Percentiles rank a stretch among this genome's conserved stretches.
phyloP scores from a whole-genome alignment of 768 basidiomycete species.

The Mycena indigotica region DNA sequence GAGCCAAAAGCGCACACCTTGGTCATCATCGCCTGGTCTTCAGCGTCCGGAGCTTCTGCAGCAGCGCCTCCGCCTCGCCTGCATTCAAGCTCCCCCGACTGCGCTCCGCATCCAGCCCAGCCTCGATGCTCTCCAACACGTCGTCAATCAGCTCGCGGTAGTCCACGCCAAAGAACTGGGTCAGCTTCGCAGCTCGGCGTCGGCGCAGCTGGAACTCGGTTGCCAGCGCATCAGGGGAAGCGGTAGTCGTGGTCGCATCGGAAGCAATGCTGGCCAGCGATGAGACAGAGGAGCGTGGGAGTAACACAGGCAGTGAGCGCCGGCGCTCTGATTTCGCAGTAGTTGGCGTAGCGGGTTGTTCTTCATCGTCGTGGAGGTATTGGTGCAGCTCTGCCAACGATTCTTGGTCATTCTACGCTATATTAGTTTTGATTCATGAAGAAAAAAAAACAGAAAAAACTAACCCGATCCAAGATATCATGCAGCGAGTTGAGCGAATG shows the following conservation, averaged over 20 bases:
- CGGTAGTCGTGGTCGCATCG: conserved; percentile 39
- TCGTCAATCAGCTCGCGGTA: conserved; percentile 78
- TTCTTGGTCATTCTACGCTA: conserved; percentile 75
- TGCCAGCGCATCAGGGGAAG: conserved; percentile 33
- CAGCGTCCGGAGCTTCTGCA: conserved; percentile 55
- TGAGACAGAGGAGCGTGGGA: conserved; percentile 59
- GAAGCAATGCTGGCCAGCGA: conserved; percentile 43
- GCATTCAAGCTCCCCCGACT: conserved; percentile 62
- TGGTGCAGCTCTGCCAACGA: conserved; percentile 77
- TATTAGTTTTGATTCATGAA: conserved; percentile 11
- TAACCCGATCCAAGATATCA: conserved; percentile 77
- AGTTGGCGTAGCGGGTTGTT: conserved; percentile 29
- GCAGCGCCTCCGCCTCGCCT: conserved; percentile 71
- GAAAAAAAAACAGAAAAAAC: conserved; percentile 28
- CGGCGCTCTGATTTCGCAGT: conserved; percentile 59
- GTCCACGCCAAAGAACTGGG: conserved; percentile 85
- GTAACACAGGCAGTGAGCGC: conserved; percentile 70
- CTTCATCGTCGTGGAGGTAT: conserved; percentile 49
- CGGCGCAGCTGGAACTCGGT: conserved; percentile 71
- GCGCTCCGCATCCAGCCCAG: conserved; percentile 68
- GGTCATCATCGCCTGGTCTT: conserved; percentile 47
- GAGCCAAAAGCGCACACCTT: neutral
- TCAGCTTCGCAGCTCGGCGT: conserved; percentile 78
- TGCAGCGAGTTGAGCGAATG: conserved; percentile 79
- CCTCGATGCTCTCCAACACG: conserved; percentile 80